Base-by-base conservation (phyloP, 192 early-diverging fungal genomes). In the Umbelopsis ramanniana region DNA sequence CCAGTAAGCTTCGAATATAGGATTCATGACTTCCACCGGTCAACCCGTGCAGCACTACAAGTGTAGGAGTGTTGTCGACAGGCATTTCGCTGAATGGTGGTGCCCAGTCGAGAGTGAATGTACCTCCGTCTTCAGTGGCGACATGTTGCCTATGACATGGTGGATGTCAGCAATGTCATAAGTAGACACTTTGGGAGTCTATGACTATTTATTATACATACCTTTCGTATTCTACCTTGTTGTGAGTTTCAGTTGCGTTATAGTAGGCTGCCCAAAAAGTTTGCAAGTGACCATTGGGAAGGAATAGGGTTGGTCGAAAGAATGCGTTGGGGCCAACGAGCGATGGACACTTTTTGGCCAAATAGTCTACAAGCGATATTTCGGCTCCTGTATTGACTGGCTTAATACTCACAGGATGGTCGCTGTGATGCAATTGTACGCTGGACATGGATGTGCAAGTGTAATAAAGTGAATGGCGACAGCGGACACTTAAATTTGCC, bases 21-120 rank as follows among this genome's bases (percentile, higher is more conserved):
- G 86, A 87, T 79, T 97, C 96, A 79, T 94, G 90, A 48, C 91
- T 94, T 38, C 95, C 95, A 52, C 97, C 97, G 7, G 96, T 96
- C 71, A 98, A 78, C 29, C 97, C 96, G 76, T 97, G 97, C 15
- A 93, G 82, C 47, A 95, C 83, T 6, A 98, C 83, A 45, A 97
- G 76, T 35, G 90, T 93, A 0, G 95, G 94, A 15, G 88, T 89
- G 69, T 82, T 79, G 63, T 87, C 85, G 2, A 82, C 76, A 46
- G 88, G 87, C 72, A 84, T 83, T 38, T 81, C 76, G 19, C 55
- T 72, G 37, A 85, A 73, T 8, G 84, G 76, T 12, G 92, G 93
- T 22, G 89, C 83, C 95, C 95, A 98, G 81, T 98, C 97, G 33
- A 97, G 74, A 2, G 94, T 86, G 52, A 95, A 81, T 38, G 90